Evolutionary conservation across 2,329 filamentous ascomycete species (phyloP).

Genomic region (Penicillium expansum): DNA sequence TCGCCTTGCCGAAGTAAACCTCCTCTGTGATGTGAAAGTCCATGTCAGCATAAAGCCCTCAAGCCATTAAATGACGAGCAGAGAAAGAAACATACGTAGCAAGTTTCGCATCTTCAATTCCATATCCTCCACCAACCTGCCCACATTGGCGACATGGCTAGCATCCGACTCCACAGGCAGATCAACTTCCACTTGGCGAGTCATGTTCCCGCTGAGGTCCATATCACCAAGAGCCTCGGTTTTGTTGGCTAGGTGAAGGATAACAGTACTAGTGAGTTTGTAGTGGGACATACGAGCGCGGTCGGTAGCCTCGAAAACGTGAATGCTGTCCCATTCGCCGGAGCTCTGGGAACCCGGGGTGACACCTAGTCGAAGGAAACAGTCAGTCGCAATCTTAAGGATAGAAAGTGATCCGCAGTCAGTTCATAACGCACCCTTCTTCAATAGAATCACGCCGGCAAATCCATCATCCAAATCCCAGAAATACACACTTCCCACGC

Average conservation of each 20-base stretch:
- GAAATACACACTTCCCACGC: conserved; percentile 93
- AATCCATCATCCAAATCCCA: conserved; percentile 99
- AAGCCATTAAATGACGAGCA: neutral
- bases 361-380: conserved; percentile 52
- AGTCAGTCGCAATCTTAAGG: conserved; percentile 7
- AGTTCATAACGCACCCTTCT: conserved; percentile 68
- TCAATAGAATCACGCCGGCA: conserved; percentile 89
- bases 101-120: conserved; percentile 99
- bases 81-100: conserved; percentile 53
- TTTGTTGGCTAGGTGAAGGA: conserved; percentile 75
- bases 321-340: conserved; percentile 95
- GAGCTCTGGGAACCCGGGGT: conserved; percentile 64
- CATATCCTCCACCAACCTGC: conserved; percentile 95
- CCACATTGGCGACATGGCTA: conserved; percentile 93
- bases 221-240: conserved; percentile 71
- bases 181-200: conserved; percentile 90
- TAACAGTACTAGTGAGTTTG: conserved; percentile 96
- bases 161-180: conserved; percentile 84
- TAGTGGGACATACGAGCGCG: conserved; percentile 90
- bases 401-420: neutral
- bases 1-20: conserved; percentile 99
- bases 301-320: conserved; percentile 96
- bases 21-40: conserved; percentile 58
- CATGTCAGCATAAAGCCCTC: conserved; percentile 16
- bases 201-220: conserved; percentile 97